Conservation (phyloP, 1,284 basidiomycete species). For the Naganishia liquefaciens region DNA sequence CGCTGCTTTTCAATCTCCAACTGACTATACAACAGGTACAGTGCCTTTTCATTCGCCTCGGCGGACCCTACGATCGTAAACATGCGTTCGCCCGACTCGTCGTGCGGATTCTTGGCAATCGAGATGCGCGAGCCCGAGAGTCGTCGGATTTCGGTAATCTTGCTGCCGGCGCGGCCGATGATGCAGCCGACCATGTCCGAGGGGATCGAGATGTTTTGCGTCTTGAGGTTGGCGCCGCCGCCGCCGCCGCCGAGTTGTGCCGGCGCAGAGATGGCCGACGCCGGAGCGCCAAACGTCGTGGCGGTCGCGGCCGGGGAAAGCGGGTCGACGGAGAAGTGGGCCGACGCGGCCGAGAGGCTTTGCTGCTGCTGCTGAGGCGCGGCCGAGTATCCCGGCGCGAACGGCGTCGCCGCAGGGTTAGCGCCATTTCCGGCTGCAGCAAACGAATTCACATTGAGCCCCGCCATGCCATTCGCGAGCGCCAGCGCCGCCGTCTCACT, state of each 20-base stretch:
- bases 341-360: constrained; percentile 27
- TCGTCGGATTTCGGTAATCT: constrained; percentile 98
- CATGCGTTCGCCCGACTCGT: constrained; percentile 98
- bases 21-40: constrained; percentile 96
- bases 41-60: constrained; percentile 92
- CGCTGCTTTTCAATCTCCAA: constrained; percentile 94
- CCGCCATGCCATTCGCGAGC: constrained; percentile 15
- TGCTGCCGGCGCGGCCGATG: constrained; percentile 93
- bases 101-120: constrained; percentile 97
- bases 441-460: constrained; percentile 20
- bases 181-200: constrained; percentile 99
- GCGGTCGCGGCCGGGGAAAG: constrained; percentile 11
- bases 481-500: constrained; percentile 25
- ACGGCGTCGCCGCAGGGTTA: constrained; percentile 15
- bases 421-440: constrained; percentile 7
- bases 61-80: constrained; percentile 97
- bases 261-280: constrained; percentile 36
- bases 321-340: constrained; percentile 27
- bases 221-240: constrained; percentile 73
- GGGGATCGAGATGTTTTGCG: constrained; percentile 98
- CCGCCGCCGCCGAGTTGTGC: constrained; percentile 36
- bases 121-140: constrained; percentile 95
- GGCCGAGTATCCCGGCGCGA: constrained; percentile 7
- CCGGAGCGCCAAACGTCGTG: constrained; percentile 26
- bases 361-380: background rate